phyloP scores from a whole-genome alignment of 2,329 filamentous ascomycete genomes.

The Trichoderma sp. region DNA sequence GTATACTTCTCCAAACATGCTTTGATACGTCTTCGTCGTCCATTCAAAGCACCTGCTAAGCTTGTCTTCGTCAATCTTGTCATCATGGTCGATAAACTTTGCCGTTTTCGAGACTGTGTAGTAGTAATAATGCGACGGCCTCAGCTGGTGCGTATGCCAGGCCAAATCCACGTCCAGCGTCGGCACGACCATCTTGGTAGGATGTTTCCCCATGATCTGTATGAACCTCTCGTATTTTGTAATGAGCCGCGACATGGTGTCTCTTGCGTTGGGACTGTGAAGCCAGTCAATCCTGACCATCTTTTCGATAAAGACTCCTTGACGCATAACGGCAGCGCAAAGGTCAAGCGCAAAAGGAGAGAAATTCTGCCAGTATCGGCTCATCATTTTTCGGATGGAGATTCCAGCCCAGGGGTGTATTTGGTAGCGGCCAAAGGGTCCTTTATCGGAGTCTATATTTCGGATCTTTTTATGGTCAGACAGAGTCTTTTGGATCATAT shows the following conservation, averaged over 20 bases:
- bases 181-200: conserved; percentile 58
- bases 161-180: conserved; percentile 74
- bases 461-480: conserved; percentile 41
- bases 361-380: conserved; percentile 69
- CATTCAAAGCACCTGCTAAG: conserved; percentile 69
- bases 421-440: conserved; percentile 30
- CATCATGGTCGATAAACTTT: conserved; percentile 77
- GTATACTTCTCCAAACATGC: conserved; percentile 65
- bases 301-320: conserved; percentile 68
- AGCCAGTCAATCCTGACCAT: conserved; percentile 79
- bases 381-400: conserved; percentile 67
- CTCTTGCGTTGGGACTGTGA: conserved; percentile 64
- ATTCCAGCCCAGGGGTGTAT: conserved; percentile 40
- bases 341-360: conserved; percentile 67
- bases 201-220: conserved; percentile 54
- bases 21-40: conserved; percentile 71
- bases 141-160: conserved; percentile 81
- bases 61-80: conserved; percentile 72
- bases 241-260: conserved; percentile 66
- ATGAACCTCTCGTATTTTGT: conserved; percentile 67
- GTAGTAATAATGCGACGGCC: conserved; percentile 61
- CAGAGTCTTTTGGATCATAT: conserved; percentile 52
- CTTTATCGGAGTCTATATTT: conserved; percentile 40
- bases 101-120: conserved; percentile 51
- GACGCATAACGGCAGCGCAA: conserved; percentile 64